Evolutionary conservation across 2,329 filamentous ascomycete genomes (phyloP).

Genomic region (Talaromyces piceae): DNA sequence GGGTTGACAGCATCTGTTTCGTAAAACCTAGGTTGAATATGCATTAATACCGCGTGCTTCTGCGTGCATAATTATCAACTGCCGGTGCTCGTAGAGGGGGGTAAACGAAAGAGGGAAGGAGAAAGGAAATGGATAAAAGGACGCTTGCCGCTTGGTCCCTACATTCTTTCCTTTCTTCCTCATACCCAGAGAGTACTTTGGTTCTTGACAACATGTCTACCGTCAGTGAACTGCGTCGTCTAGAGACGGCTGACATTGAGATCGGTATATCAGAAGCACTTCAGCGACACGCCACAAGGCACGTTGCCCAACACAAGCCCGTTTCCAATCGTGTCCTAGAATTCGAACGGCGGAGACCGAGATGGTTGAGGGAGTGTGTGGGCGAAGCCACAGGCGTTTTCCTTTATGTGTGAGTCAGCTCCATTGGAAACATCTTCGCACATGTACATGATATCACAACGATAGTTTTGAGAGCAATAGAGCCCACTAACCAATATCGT

Average conservation of each 20-base stretch:
- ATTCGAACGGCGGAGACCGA: constrained; percentile 47
- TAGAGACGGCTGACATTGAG: constrained; percentile 33
- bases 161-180: background rate
- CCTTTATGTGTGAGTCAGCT: constrained; percentile 42
- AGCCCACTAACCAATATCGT: background rate
- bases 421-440: background rate
- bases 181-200: background rate
- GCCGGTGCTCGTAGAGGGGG: no score
- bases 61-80: background rate
- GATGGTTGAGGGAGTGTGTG: constrained; percentile 49
- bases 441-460: no score
- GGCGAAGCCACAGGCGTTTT: constrained; percentile 53
- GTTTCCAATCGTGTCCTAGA: constrained; percentile 49
- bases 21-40: background rate
- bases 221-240: constrained; percentile 14
- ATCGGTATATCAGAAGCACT: constrained; percentile 49
- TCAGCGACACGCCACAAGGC: constrained; percentile 42
- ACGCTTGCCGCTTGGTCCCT: no score
- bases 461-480: background rate
- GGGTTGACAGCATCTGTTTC: background rate
- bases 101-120: no score
- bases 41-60: background rate
- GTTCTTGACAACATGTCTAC: background rate
- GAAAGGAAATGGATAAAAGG: no score
- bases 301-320: constrained; percentile 40